A percentile compares a stretch with the other conserved stretches of the same genome.
Evolutionary conservation across 179 eudicot genomes (phyloP).

Genomic region (Spergularia azorica): DNA sequence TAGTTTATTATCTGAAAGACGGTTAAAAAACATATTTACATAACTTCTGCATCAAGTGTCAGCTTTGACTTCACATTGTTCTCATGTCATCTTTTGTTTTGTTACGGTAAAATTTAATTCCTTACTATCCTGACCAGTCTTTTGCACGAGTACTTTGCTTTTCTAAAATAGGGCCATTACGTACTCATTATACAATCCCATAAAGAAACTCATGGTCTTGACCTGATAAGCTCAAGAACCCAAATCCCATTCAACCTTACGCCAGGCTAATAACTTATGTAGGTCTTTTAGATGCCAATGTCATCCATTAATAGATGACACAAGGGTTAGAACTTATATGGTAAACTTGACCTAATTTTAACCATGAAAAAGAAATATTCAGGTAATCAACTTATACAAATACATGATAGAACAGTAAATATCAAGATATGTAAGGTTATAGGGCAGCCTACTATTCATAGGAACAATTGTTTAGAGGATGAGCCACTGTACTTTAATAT

Average conservation of each 20-base stretch:
- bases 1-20: no score
- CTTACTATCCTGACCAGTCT: not conserved
- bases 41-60: slow-evolving; percentile 1
- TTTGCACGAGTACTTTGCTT: not conserved
- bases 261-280: no score
- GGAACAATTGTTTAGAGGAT: no score
- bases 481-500: no score
- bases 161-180: not conserved
- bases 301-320: no score
- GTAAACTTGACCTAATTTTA: not conserved
- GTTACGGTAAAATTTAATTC: not conserved
- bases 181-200: not conserved
- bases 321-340: not conserved
- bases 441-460: no score
- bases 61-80: slow-evolving; percentile 20
- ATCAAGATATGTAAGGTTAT: no score
- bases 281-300: no score
- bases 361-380: not conserved
- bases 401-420: no score
- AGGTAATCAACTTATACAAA: no score
- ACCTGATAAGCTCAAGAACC: not conserved
- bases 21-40: not conserved
- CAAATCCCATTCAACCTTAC: not conserved
- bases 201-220: not conserved
- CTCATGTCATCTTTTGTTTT: slow-evolving; percentile 23